phyloP scores from a whole-genome alignment of 805 yeast species.

The Cyberlindnera bimundalis region DNA sequence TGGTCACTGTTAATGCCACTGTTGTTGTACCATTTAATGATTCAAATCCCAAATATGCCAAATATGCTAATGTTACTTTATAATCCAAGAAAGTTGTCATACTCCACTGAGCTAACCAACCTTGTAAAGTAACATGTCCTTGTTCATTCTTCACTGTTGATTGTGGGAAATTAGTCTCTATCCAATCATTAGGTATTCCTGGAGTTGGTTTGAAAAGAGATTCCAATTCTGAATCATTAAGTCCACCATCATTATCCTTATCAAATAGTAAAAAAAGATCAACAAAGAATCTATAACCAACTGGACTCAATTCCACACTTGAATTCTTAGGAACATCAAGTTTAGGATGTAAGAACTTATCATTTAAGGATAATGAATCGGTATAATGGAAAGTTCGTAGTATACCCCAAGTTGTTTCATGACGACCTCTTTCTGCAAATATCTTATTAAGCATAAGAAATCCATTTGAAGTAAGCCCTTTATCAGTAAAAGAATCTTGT shows the following conservation, averaged over 20 bases:
- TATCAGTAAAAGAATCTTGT: constrained; percentile 32
- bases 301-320: constrained; percentile 88
- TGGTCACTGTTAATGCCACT: constrained; percentile 73
- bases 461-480: constrained; percentile 70
- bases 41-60: constrained; percentile 89
- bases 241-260: constrained; percentile 94
- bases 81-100: constrained; percentile 89
- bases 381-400: constrained; percentile 86
- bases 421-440: constrained; percentile 89
- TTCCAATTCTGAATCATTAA: constrained; percentile 67
- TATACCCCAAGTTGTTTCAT: constrained; percentile 97
- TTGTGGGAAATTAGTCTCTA: constrained; percentile 76
- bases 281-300: constrained; percentile 87
- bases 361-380: constrained; percentile 82
- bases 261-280: constrained; percentile 87
- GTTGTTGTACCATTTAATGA: constrained; percentile 29
- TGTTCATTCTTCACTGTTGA: constrained; percentile 88
- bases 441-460: constrained; percentile 74
- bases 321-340: constrained; percentile 70
- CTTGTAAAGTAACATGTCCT: constrained; percentile 89
- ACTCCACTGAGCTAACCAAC: constrained; percentile 99
- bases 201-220: constrained; percentile 85
- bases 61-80: constrained; percentile 77
- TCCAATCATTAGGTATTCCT: constrained; percentile 87
- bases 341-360: constrained; percentile 73